A percentile compares a stretch with the other conserved stretches of the same genome.
phyloP scores from a whole-genome alignment of 108 stramenopile genomes.

The Poteriospumella lacustris region DNA sequence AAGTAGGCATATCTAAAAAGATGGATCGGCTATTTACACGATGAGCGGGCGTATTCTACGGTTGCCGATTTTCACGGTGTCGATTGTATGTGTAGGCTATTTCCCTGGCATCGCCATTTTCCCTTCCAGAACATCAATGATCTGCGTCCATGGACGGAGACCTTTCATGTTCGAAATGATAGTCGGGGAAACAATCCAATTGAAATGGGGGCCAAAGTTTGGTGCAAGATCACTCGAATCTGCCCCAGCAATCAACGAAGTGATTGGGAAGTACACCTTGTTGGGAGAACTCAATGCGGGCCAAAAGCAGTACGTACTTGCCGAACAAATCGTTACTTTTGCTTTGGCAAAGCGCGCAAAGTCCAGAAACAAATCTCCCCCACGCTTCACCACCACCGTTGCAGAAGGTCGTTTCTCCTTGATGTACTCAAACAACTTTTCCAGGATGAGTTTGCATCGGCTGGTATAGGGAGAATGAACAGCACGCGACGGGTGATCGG shows the following conservation, averaged over 20 bases:
- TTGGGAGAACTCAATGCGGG: neutral
- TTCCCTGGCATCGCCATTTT: neutral
- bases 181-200: neutral
- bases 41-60: too few relatives aligned
- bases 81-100: too few relatives aligned
- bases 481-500: slow-evolving; percentile 3
- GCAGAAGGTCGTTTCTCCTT: neutral
- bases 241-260: slow-evolving; percentile 20
- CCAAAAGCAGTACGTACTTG: slow-evolving; percentile 14
- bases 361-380: slow-evolving; percentile 7
- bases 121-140: neutral
- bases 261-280: slow-evolving; percentile 13
- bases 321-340: neutral
- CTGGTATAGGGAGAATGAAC: neutral
- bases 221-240: neutral
- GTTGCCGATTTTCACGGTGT: too few relatives aligned
- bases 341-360: neutral
- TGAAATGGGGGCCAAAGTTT: neutral
- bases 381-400: neutral
- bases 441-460: slow-evolving; percentile 9
- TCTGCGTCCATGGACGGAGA: slow-evolving; percentile 12
- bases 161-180: neutral
- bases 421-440: slow-evolving; percentile 1
- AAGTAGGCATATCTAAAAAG: too few relatives aligned
- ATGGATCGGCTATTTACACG: too few relatives aligned